Evolutionary conservation across 345 rosid genomes (phyloP), one percentile per base, ranked within the genome.

Genomic region (Mercurialis annua): DNA sequence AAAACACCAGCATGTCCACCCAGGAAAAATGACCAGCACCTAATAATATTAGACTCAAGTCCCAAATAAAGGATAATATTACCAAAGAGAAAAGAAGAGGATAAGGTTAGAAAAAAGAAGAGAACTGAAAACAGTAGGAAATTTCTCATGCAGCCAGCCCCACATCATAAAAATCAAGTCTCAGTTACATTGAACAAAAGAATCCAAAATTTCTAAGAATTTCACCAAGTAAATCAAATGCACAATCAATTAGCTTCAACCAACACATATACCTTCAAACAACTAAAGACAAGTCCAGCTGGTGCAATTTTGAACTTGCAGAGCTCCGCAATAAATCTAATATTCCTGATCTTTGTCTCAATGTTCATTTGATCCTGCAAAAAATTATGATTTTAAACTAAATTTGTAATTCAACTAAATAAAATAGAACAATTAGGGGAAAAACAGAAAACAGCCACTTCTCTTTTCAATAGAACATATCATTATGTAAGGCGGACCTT

Each of bases 321-420:
- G 60, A 92, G 94, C 73, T 95, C 99, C 71, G 97, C 99, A 77
- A 95, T 84, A 75, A 95, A 95, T 76, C 99, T 92, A 64, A 88
- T 92, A 81, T 95, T 95, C 77, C 97, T 84, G 76, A 92, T 92
- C 81, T 92, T 92, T 24, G 99, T 90, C 83, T 95, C 98, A 21
- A 95, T 95, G 61, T 92, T 95, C 98, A 92, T 95, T 87, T 95
- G 99, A 82, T 95, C 98, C 99, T 92, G 91, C 81, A 77, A 51
- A 54, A 75, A 74, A 78, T 69, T 58, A 70, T 24, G 62, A 48
- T 63, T 55, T 53, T 33, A 43, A 20, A 68, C 6, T 11, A 20
- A 48, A 66, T 21, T 68, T 10, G 57, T 54, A 30, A 30, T 44
- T 62, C 71, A 70, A 62, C 59, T 67, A 23, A 62, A 67, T 34